These are phyloP conservation scores for Halophytophthora polymorphica DNA, from an alignment of 352 stramenopile genomes.

Conservation along the genomic window DNA sequence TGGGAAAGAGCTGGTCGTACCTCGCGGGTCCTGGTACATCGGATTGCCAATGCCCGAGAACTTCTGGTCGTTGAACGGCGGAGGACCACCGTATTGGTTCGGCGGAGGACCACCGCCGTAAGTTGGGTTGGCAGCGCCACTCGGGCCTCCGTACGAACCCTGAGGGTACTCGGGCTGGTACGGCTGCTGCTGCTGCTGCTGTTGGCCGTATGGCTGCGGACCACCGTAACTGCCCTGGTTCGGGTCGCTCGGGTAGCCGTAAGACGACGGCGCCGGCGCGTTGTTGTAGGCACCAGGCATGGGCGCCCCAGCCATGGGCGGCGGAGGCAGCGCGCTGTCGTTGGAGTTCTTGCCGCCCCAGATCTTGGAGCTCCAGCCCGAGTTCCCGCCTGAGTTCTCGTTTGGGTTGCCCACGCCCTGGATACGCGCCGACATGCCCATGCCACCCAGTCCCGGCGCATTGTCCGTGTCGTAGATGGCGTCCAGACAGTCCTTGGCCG, in stretches of 20 bases:
- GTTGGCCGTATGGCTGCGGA: conserved; percentile 42
- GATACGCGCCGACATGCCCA: conserved; percentile 83
- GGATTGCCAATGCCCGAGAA: conserved; percentile 95
- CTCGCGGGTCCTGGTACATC: conserved; percentile 90
- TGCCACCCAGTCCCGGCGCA: conserved; percentile 47
- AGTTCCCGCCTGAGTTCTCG: conserved; percentile 32
- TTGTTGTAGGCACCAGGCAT: conserved; percentile 43
- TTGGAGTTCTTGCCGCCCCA: conserved; percentile 63
- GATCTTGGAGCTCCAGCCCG: conserved; percentile 71
- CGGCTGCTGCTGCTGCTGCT: conserved; percentile 21
- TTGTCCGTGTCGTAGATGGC: conserved; percentile 92
- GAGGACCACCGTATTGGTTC: conserved; percentile 40
- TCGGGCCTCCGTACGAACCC: conserved; percentile 41
- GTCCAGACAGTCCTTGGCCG: conserved; percentile 94
- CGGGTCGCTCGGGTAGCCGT: conserved; percentile 46
- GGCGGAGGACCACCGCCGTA: conserved; percentile 34
- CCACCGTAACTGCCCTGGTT: conserved; percentile 47
- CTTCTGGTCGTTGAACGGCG: conserved; percentile 68
- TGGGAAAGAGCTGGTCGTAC: conserved; percentile 12
- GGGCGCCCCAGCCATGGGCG: conserved; percentile 49
- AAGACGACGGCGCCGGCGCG: conserved; percentile 25
- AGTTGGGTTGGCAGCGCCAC: conserved; percentile 20
- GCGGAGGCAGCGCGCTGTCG: conserved; percentile 44
- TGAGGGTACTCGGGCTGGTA: conserved; percentile 52
- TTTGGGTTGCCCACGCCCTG: conserved; percentile 71